Base-by-base conservation (phyloP, 345 rosid species). In the Lenwebbia sp. region DNA sequence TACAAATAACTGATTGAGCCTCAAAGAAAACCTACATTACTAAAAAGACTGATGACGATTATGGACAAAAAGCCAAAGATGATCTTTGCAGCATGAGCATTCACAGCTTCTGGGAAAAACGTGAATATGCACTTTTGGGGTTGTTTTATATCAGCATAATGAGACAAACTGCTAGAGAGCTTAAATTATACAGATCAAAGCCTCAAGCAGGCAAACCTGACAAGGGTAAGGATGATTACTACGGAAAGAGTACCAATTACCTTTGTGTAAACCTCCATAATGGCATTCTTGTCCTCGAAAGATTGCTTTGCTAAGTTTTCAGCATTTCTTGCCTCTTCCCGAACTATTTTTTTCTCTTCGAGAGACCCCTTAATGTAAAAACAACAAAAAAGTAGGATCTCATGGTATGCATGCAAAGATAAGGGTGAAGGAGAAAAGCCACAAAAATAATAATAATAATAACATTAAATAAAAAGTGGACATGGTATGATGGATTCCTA, bases 261-360 rank as follows among this genome's bases (percentile, higher is more conserved):
- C 99, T 97, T 95, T 11, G 88, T 88, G 88, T 93, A 95, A 90
- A 93, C 93, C 86, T 97, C 99, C 49, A 94, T 89, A 47, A 87
- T 55, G 40, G 93, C 89, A 88, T 94, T 93, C 88, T 93, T 96
- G 87, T 94, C 95, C 89, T 94, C 95, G 88, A 91, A 95, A 82
- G 92, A 88, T 70, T 93, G 90, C 93, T 92, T 92, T 40, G 98
- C 97, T 82, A 75, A 88, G 88, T 90, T 93, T 89, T 95, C 98
- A 84, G 97, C 93, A 88, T 92, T 90, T 90, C 88, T 92, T 86
- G 95, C 96, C 87, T 94, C 96, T 88, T 93, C 96, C 5, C 92
- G 88, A 87, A 90, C 86, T 41, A 58, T 83, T 90, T 92, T 95
- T 90, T 94, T 97, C 93, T 96, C 99, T 88, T 96, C 98, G 86